Evolutionary conservation across 495 filamentous ascomycete species (phyloP), one percentile per base, ranked within the genome.

Genomic region (Cladorrhinum samala): DNA sequence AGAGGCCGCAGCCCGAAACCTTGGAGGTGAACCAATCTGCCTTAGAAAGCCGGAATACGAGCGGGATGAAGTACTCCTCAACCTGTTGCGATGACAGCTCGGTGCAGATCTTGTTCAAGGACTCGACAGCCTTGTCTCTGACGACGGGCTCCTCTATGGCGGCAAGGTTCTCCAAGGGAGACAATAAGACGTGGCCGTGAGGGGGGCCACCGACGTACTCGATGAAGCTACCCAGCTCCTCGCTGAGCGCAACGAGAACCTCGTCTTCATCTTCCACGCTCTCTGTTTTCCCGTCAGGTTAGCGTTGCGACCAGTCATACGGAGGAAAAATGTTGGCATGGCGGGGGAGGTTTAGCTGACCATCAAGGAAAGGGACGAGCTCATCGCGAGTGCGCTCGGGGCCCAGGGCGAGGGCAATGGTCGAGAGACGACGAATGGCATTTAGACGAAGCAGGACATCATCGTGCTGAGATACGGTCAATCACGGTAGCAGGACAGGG

Each of bases 11-110:
- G 7, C 91, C 93, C 13, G 93, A 98, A 48, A 98, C 93, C 71
- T 97, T 98, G 54, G 94, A 97, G 24, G 93, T 98, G 66, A 98
- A 98, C 93, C 93, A 98, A 76, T 98, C 93, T 69, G 93, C 94
- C 80, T 96, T 97, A 50, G 93, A 95, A 49, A 98, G 86, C 59
- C 93, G 88, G 62, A 95, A 81, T 49, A 88, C 87, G 58, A 98
- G 85, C 23, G 94, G 93, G 61, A 97, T 89, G 74, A 96, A 97
- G 68, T 87, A 85, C 63, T 97, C 88, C 76, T 98, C 94, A 67
- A 97, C 83, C 73, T 98, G 93, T 62, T 88, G 78, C 60, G 89
- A 77, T 27, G 89, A 93, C 33, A 98, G 79, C 66, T 96, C 82
- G 62, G 83, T 80, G 77, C 92, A 96, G 65, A 98, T 96, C 75